Percentiles rank a stretch among this genome's conserved stretches.
phyloP scores from a whole-genome alignment of 1,284 basidiomycete species.

The Austroboletus novae-zelandiae region DNA sequence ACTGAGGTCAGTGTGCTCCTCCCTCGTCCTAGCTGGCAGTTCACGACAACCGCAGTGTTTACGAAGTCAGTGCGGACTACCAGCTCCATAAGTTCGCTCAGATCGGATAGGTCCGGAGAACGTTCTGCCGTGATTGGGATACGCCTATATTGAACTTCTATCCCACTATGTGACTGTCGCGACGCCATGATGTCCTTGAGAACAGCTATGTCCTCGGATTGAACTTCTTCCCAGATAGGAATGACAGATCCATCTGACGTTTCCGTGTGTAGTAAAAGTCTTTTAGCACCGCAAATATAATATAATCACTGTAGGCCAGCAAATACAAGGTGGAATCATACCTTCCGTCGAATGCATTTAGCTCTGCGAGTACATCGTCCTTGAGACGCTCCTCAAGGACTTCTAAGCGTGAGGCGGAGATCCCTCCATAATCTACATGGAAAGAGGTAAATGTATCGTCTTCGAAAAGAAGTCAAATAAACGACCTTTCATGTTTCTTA shows the following conservation, averaged over 20 bases:
- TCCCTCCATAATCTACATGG: slow-evolving; percentile 81
- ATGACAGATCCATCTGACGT: slow-evolving; percentile 85
- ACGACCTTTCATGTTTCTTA: slow-evolving; percentile 84
- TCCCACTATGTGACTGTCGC: slow-evolving; percentile 41
- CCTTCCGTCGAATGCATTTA: slow-evolving; percentile 82
- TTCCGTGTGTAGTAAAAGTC: slow-evolving; percentile 89
- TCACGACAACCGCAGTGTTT: slow-evolving; percentile 86
- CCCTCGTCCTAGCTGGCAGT: slow-evolving; percentile 96
- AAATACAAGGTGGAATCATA: slow-evolving; percentile 29
- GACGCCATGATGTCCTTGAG: slow-evolving; percentile 89
- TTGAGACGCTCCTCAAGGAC: slow-evolving; percentile 89
- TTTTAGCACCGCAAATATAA: slow-evolving; percentile 1
- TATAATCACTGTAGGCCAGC: background rate
- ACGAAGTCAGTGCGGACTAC: slow-evolving; percentile 74
- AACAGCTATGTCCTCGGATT: slow-evolving; percentile 75
- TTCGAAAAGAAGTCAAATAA: slow-evolving; percentile 1
- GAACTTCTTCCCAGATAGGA: slow-evolving; percentile 94
- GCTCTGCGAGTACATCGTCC: slow-evolving; percentile 85
- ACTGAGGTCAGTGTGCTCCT: slow-evolving; percentile 89
- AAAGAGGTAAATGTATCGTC: slow-evolving; percentile 3
- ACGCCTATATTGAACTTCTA: slow-evolving; percentile 77
- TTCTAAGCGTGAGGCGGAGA: slow-evolving; percentile 85
- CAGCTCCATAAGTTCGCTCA: slow-evolving; percentile 78
- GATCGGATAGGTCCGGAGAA: slow-evolving; percentile 67
- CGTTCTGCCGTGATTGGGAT: slow-evolving; percentile 90